Evolutionary conservation across 371 early-diverging fungal species (phyloP).

Genomic region (Rhizopus sp.): DNA sequence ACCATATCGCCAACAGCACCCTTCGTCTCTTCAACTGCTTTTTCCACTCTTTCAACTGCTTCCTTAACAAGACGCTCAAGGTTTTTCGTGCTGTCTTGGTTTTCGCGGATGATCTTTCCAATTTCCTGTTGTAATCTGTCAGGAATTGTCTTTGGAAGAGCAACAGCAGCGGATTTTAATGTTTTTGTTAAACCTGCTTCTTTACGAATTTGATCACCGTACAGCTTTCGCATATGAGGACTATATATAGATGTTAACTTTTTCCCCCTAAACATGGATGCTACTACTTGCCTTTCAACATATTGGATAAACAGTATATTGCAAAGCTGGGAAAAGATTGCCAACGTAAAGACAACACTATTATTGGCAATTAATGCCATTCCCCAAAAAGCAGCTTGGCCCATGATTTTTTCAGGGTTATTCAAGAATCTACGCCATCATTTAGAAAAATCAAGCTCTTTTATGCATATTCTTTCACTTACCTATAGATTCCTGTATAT

Average conservation of each 20-base stretch:
- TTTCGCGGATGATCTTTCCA: conserved; percentile 36
- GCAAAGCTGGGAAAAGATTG: conserved; percentile 78
- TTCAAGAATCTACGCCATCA: conserved; percentile 66
- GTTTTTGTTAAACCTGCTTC: conserved; percentile 77
- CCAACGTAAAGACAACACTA: conserved; percentile 75
- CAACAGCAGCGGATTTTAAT: conserved; percentile 42
- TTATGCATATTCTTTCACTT: conserved; percentile 13
- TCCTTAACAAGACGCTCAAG: conserved; percentile 62
- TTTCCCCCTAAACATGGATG: background rate
- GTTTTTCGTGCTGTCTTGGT: conserved; percentile 48
- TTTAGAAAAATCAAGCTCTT: background rate
- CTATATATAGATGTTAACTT: conserved; percentile 8
- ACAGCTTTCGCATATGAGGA: conserved; percentile 83
- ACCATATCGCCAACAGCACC: conserved; percentile 58
- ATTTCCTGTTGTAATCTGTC: conserved; percentile 40
- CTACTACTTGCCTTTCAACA: conserved; percentile 63
- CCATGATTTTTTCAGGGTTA: conserved; percentile 89
- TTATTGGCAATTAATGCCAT: conserved; percentile 81
- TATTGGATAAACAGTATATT: conserved; percentile 77
- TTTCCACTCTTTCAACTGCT: conserved; percentile 60
- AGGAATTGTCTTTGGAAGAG: conserved; percentile 32
- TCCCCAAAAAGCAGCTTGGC: conserved; percentile 90
- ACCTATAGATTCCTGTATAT: conserved; percentile 86
- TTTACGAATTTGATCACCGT: conserved; percentile 76
- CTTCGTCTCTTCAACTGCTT: conserved; percentile 60